Conservation (phyloP, 169 alveolate genomes). For the Plasmodium knowlesi region DNA sequence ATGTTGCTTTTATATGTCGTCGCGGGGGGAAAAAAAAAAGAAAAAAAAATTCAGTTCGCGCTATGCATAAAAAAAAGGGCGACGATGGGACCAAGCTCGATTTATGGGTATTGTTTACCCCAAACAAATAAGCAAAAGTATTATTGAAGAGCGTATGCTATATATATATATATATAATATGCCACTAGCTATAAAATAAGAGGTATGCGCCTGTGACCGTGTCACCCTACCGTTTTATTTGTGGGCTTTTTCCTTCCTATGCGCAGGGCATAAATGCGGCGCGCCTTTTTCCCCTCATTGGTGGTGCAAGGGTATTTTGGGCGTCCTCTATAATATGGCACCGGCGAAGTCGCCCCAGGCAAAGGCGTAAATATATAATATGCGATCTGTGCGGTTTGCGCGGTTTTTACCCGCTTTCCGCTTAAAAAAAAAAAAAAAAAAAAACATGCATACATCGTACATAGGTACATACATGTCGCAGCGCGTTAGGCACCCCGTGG, state of each 20-base stretch:
- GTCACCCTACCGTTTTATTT: not conserved
- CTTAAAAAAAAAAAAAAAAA: too few species aligned
- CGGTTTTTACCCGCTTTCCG: too few species aligned
- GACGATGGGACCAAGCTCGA: not conserved
- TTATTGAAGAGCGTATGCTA: not conserved
- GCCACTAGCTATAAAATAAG: not conserved
- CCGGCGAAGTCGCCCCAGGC: not conserved
- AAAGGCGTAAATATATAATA: not conserved
- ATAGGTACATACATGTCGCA: too few species aligned
- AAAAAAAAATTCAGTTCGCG: not conserved
- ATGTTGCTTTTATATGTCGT: not conserved
- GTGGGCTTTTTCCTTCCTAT: not conserved
- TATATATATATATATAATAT: too few species aligned
- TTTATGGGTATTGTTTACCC: not conserved
- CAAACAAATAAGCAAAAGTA: not conserved
- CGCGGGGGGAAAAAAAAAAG: not conserved
- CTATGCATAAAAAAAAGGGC: not conserved
- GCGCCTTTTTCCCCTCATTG: not conserved
- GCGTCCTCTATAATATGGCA: not conserved
- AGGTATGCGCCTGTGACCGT: not conserved
- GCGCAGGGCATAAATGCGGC: not conserved
- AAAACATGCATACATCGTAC: not conserved
- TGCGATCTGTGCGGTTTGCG: not conserved
- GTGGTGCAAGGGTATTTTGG: constrained; percentile 71
- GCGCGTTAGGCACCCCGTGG: not conserved